These are phyloP conservation scores for Barbarea vulgaris DNA, from an alignment of 345 rosid species.

Conservation along the genomic window DNA sequence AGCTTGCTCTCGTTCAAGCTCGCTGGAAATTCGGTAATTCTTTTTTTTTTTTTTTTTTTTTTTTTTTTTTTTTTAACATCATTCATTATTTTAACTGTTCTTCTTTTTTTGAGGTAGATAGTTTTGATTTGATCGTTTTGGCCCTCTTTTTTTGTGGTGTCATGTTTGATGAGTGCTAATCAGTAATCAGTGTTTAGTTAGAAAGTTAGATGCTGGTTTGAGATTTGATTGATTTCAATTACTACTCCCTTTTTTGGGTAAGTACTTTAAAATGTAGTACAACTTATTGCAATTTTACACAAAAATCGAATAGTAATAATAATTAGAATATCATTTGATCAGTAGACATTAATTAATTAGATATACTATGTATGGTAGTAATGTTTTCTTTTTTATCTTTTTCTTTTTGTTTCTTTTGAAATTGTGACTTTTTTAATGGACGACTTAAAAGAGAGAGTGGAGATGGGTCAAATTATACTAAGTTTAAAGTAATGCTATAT, in stretches of 20 bases:
- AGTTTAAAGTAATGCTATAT: background rate
- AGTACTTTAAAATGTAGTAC: conserved; percentile 16
- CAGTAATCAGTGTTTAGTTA: conserved; percentile 15
- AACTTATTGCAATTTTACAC: background rate
- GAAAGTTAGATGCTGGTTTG: conserved; percentile 3
- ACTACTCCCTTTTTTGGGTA: conserved; percentile 27
- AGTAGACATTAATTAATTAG: background rate
- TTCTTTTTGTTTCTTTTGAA: background rate
- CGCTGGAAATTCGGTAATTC: conserved; percentile 96
- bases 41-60: no score
- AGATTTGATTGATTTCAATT: conserved; percentile 3
- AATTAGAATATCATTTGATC: conserved; percentile 20
- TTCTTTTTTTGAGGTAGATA: background rate
- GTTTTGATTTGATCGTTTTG: conserved; percentile 32
- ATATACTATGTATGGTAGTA: background rate
- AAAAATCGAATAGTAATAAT: conserved; percentile 1
- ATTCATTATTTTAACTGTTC: conserved; percentile 14
- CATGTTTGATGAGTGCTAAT: conserved; percentile 27
- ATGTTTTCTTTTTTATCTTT: background rate
- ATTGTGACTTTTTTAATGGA: conserved; percentile 16
- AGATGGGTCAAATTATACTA: background rate
- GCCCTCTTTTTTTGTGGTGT: background rate
- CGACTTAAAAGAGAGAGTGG: background rate
- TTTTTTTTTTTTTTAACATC: background rate
- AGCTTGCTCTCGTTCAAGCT: conserved; percentile 81